Base-by-base conservation (phyloP, 2,329 filamentous ascomycete genomes). In the Ceratocystis destructans region DNA sequence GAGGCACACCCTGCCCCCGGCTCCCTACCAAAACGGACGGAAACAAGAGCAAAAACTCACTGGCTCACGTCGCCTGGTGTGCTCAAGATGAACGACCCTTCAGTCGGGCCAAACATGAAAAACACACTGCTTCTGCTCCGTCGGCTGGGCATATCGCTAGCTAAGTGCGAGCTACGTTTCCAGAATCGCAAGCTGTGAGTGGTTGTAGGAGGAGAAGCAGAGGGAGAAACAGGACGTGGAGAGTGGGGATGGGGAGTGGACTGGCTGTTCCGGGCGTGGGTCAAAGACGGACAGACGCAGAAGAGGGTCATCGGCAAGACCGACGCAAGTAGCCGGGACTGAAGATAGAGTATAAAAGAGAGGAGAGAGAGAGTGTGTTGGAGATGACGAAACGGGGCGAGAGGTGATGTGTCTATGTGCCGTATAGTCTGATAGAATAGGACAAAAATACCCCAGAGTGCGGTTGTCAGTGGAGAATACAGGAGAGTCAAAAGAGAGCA, bases 91-190 rank as follows among this genome's bases (percentile, higher is more conserved):
- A 45, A 67, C 44, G 65, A 64, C 8, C 65, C 65, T 5, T 44
- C 50, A 6, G n/a, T n/a, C 7, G 65, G 61, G 12, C 65, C 65
- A 61, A 67, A 67, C 50, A 67, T 64, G 33, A 67, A 67, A 28
- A 64, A 67, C 4, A 67, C 50, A 28, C 33, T 61, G 41, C 65
- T 67, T 8, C 33, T 61, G n/a, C 65, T 61, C 12, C 46, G 44
- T 8, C 61, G 22, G 6, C 46, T 33, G 12, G 45, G 48, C 65
- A 67, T 67, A 17, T 50, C 61, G n/a, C 44, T 20, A 7, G 12
- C 6, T 6, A 25, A 17, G 25, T 25, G 48, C 12, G 63, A 20
- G 41, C 50, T 12, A 15, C 63, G 63, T 33, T 25, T 33, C 41
- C 50, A 57, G 28, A 31, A 57, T 25, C 28, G 46, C 17, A 22